Base-by-base conservation (phyloP, 1,284 basidiomycete species). In the Volvariella surrecta region DNA sequence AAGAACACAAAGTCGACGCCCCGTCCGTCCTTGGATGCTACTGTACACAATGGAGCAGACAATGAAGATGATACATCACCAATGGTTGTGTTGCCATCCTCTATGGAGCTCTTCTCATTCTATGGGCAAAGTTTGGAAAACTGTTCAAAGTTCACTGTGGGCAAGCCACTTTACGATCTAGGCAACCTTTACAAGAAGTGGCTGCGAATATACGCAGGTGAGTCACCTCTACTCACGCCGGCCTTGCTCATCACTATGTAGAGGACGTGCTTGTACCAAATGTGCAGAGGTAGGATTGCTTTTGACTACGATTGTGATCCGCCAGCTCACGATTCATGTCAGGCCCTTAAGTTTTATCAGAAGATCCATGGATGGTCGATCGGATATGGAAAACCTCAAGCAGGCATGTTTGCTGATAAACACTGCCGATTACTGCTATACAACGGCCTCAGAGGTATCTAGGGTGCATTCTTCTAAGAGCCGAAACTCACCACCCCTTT, bases 371-470 rank as follows among this genome's bases (percentile, higher is more conserved):
- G 93, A 96, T 42, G 75, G 79, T 1, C 74, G 84, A n/a, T 74
- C 78, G 24, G 91, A 92, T 56, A 50, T 76, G 3, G 68, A 71
- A 9, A 83, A 92, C 47, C 60, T 96, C 28, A 82, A 80, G 51
- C 89, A 86, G 49, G 80, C 88, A 0, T 92, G 89, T 55, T 67
- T 91, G 15, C 68, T 96, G 17, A 82, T 99, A 57, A 99, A 99
- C 58, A 99, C 96, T 0, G 94, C 94, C 1, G 95, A 99, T 56
- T 99, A 99, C 62, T 99, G 96, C 60, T 86, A 92, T 53, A 84
- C 79, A 3, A 99, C 95, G 1, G 88, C 92, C 1, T 59, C 79
- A 16, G 92, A 96, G 73, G 89, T 82, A 52, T 16, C 63, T 50
- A n/a, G 11, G 16, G 13, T 21, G 22, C 3, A 2, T 46, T 32